A percentile compares a stretch with the other conserved stretches of the same genome.
Evolutionary conservation across 306 rosid genomes (phyloP).

Genomic region (Lagenaria siceraria): DNA sequence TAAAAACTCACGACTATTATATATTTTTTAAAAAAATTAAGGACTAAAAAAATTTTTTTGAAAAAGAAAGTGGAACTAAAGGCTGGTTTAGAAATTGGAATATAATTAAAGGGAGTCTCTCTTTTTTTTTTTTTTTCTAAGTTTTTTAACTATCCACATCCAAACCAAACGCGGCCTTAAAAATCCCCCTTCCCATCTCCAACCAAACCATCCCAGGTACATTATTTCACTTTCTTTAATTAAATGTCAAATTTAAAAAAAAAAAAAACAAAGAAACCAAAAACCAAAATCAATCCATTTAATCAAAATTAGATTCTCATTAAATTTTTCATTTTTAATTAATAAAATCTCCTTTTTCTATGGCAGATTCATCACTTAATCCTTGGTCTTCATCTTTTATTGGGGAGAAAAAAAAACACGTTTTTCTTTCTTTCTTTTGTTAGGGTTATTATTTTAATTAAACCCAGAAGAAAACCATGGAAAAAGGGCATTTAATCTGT

Average conservation of each 20-base stretch:
- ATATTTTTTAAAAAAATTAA: too few species aligned
- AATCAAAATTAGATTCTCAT: not conserved
- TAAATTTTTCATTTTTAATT: not conserved
- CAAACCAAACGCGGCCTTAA: not conserved
- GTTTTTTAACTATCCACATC: not conserved
- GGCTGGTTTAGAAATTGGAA: too few species aligned
- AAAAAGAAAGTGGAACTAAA: too few species aligned
- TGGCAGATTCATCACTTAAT: not conserved
- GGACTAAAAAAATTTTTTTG: too few species aligned
- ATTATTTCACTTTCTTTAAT: not conserved
- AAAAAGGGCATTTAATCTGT: slow-evolving; percentile 9
- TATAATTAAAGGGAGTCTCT: too few species aligned
- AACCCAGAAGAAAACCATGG: slow-evolving; percentile 3
- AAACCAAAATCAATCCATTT: not conserved
- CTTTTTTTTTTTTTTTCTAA: too few species aligned
- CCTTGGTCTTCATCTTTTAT: not conserved
- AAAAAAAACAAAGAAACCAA: not conserved
- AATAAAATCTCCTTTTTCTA: not conserved
- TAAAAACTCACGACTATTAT: too few species aligned
- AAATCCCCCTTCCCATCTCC: not conserved
- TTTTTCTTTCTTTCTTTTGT: not conserved
- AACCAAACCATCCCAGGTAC: not conserved
- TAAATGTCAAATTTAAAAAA: not conserved
- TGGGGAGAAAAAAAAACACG: not conserved
- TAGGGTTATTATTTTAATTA: not conserved